Evolutionary conservation across 306 rosid species (phyloP), one percentile per base, ranked within the genome.

Genomic region (Fagus crenata): DNA sequence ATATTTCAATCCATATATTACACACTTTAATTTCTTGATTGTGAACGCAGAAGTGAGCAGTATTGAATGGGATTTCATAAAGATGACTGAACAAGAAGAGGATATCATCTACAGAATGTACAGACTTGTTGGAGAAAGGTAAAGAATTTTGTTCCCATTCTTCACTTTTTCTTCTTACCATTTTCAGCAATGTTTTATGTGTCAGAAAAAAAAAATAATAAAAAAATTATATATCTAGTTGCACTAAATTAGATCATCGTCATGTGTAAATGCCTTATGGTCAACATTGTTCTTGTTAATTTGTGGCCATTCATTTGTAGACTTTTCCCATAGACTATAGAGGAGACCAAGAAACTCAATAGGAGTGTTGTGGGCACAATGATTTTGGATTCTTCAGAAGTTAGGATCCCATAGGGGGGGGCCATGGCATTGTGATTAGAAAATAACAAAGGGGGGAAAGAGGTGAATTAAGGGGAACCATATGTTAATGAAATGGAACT

Each of bases 41-140:
- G 40, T 37, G 41, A 61, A 5, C 49, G 85, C 84, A 87, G 90
- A 87, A 84, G 93, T 85, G 64, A 85, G 84, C 82, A 87, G 90
- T 53, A 71, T 8, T 3, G 88, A 85, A 36, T 73, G 89, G 89
- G 75, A 82, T 58, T 53, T 80, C 33, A 67, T 84, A 80, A 69
- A 82, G 37, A 84, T 85, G 93, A 87, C 79, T 69, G 77, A 82
- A 74, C 85, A 87, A 73, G 93, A 89, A 76, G 84, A 83, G 71
- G 93, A 89, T 83, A 89, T 89, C 22, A 89, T 89, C 76, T 67
- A 53, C 79, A 84, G 88, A 69, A 87, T 89, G 89, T 81, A 89
- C 71, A 79, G 59, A 18, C 82, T 89, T 0, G 87, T 89, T 1
- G 93, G 91, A 7, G 82, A 87, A 67, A 89, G 89, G 93, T 89